phyloP scores from a whole-genome alignment of 495 filamentous ascomycete genomes.

The Lasiosphaeria miniovina region DNA sequence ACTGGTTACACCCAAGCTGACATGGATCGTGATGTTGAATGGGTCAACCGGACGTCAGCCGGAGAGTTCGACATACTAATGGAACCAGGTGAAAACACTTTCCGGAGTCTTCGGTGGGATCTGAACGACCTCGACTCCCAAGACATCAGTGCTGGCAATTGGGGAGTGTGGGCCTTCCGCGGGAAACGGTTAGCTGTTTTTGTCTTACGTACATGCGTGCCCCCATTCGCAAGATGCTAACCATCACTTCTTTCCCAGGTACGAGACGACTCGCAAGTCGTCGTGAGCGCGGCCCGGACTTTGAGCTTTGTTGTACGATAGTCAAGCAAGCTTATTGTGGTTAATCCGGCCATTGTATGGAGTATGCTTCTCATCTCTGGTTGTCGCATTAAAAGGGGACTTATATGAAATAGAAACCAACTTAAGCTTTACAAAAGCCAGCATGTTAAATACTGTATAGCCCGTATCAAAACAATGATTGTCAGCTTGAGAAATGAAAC shows the following conservation, averaged over 20 bases:
- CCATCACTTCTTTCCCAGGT: conserved; percentile 37
- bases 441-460: too few relatives aligned
- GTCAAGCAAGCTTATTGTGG: too few relatives aligned
- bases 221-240: conserved; percentile 25
- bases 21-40: conserved; percentile 85
- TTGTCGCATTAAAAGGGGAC: too few relatives aligned
- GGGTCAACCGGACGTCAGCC: conserved; percentile 76
- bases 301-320: too few relatives aligned
- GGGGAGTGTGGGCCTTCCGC: conserved; percentile 94
- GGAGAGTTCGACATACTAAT: conserved; percentile 91
- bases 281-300: background rate
- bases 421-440: too few relatives aligned
- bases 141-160: conserved; percentile 93
- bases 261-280: conserved; percentile 58
- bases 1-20: conserved; percentile 96
- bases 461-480: too few relatives aligned
- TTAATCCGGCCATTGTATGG: too few relatives aligned
- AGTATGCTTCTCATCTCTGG: too few relatives aligned
- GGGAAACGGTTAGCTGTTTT: conserved; percentile 78
- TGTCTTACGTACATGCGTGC: background rate
- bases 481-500: too few relatives aligned
- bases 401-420: too few relatives aligned
- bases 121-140: conserved; percentile 92
- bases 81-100: conserved; percentile 88
- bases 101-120: conserved; percentile 95